Conservation (phyloP, 371 early-diverging fungal genomes). For the Capillidium rhysosporum region DNA sequence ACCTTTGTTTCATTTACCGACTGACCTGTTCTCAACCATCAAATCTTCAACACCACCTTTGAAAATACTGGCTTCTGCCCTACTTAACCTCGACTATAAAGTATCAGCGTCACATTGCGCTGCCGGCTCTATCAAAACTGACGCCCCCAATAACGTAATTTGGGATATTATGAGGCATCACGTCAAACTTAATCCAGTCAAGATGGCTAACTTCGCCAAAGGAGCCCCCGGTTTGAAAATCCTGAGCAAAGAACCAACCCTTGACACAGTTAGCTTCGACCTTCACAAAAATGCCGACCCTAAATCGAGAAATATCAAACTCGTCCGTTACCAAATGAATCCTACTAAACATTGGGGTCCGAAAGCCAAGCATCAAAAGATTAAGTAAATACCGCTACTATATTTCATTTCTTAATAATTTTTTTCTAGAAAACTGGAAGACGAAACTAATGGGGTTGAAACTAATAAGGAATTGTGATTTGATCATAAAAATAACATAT, state of each 20-base stretch:
- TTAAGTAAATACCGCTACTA: too few species aligned
- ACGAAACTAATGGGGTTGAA: too few species aligned
- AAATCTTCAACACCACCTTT: not conserved
- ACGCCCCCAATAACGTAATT: slow-evolving; percentile 76
- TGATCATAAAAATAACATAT: too few species aligned
- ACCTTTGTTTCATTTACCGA: slow-evolving; percentile 52
- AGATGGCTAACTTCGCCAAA: slow-evolving; percentile 34
- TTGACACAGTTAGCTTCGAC: slow-evolving; percentile 33
- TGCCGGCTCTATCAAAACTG: slow-evolving; percentile 80
- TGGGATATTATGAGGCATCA: slow-evolving; percentile 76
- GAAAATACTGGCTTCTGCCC: slow-evolving; percentile 42
- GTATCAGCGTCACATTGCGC: slow-evolving; percentile 84
- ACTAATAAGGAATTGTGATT: too few species aligned
- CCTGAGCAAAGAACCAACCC: slow-evolving; percentile 32
- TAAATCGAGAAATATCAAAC: slow-evolving; percentile 48
- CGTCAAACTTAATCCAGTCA: slow-evolving; percentile 43
- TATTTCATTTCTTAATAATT: too few species aligned
- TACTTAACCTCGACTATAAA: slow-evolving; percentile 80
- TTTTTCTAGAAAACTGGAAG: too few species aligned
- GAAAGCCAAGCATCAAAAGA: slow-evolving; percentile 31
- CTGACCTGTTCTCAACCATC: slow-evolving; percentile 19
- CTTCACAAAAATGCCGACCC: slow-evolving; percentile 48
- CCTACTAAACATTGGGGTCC: slow-evolving; percentile 94
- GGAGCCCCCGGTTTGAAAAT: slow-evolving; percentile 49
- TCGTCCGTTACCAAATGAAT: slow-evolving; percentile 83